Percentiles rank a stretch among this genome's conserved stretches.
phyloP scores from a whole-genome alignment of 2,329 filamentous ascomycete species.

The Conoideocrella luteorostrata region DNA sequence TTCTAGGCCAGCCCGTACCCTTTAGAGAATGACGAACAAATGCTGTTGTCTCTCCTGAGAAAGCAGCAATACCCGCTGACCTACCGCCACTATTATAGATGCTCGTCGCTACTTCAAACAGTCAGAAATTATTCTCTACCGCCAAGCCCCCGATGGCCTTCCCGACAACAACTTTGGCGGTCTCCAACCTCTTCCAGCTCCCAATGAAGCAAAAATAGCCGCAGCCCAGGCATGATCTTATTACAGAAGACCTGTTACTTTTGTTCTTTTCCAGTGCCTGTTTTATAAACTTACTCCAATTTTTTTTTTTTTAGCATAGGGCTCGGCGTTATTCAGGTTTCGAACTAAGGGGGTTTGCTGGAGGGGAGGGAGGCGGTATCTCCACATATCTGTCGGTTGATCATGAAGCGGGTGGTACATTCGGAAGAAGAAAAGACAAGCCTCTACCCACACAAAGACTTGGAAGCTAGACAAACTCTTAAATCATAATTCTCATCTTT shows the following conservation, averaged over 20 bases:
- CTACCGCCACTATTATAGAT: too few species aligned
- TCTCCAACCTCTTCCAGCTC: constrained; percentile 32
- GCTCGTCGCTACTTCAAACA: constrained; percentile 98
- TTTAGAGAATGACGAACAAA: too few species aligned
- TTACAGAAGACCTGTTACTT: neutral
- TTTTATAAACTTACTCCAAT: neutral
- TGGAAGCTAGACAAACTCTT: too few species aligned
- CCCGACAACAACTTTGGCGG: constrained; percentile 25
- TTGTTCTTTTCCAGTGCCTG: neutral
- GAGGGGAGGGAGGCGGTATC: too few species aligned
- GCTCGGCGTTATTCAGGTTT: constrained; percentile 30
- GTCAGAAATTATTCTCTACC: constrained; percentile 94
- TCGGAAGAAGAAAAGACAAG: too few species aligned
- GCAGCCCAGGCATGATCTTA: constrained; percentile 23
- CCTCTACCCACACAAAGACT: too few species aligned
- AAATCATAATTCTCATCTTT: neutral
- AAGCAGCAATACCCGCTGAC: too few species aligned
- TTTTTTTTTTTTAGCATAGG: constrained; percentile 28
- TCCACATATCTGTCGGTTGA: too few species aligned
- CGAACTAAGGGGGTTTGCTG: neutral
- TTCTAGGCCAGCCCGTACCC: too few species aligned
- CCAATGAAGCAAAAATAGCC: constrained; percentile 41
- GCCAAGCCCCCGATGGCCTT: constrained; percentile 61
- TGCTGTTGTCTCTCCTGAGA: too few species aligned
- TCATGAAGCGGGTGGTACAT: too few species aligned